phyloP scores from a whole-genome alignment of 1,284 basidiomycete genomes.

The Apiotrichum siamense region DNA sequence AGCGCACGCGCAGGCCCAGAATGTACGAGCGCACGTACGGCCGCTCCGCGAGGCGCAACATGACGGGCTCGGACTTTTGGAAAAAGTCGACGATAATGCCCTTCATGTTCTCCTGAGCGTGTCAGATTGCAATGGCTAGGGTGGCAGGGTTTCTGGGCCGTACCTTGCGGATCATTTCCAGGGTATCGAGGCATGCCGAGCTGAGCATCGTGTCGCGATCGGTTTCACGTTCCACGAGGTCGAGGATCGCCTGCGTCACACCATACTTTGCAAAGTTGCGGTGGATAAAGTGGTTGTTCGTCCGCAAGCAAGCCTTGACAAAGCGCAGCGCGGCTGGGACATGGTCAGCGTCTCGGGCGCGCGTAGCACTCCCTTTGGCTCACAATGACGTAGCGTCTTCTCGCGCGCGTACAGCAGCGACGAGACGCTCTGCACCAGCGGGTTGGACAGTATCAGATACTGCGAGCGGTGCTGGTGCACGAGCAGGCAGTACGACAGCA shows the following conservation, averaged over 20 bases:
- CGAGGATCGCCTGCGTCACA: slow-evolving; percentile 72
- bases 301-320: slow-evolving; percentile 76
- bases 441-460: slow-evolving; percentile 78
- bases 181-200: slow-evolving; percentile 91
- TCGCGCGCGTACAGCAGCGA: slow-evolving; percentile 75
- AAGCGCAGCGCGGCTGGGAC: slow-evolving; percentile 77
- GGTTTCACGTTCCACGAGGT: slow-evolving; percentile 73
- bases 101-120: slow-evolving; percentile 72
- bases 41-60: slow-evolving; percentile 60
- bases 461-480: slow-evolving; percentile 88
- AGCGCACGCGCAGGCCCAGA: slow-evolving; percentile 62
- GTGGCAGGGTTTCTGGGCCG: slow-evolving; percentile 28
- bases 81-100: slow-evolving; percentile 78
- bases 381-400: slow-evolving; percentile 85
- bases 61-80: slow-evolving; percentile 62
- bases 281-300: slow-evolving; percentile 80
- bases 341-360: no score
- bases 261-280: slow-evolving; percentile 80
- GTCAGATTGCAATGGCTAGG: slow-evolving; percentile 3
- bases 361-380: slow-evolving; percentile 9
- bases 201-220: slow-evolving; percentile 84
- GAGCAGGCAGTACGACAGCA: slow-evolving; percentile 78
- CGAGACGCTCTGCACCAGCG: slow-evolving; percentile 65
- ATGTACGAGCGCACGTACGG: slow-evolving; percentile 37
- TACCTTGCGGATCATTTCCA: slow-evolving; percentile 82